Evolutionary conservation across 192 early-diverging fungal genomes (phyloP), one percentile per base, ranked within the genome.

Genomic region (Linderina pennispora): DNA sequence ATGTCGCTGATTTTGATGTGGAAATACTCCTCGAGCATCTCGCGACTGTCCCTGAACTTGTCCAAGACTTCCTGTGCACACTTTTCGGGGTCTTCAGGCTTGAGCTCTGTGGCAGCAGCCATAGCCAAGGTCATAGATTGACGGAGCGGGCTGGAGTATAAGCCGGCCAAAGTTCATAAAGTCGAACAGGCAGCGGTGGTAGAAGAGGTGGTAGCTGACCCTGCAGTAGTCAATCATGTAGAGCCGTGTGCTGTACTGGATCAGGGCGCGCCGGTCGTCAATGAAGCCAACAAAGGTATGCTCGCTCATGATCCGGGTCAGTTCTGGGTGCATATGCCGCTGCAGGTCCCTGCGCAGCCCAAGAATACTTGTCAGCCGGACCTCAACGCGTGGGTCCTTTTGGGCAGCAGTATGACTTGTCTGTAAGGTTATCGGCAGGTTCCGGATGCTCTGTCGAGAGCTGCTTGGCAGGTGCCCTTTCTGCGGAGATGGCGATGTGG

Each of bases 11-110:
- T 57, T 10, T 43, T 75, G 5, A 98, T 72, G 8, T 82, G 80
- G 59, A 93, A 98, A 58, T 96, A 97, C 46, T 97, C 92, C 11
- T 75, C 67, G 4, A 98, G 74, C 92, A 98, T 93, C 21, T 86
- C 83, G 3, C 77, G 61, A 31, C 75, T 61, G 18, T 57, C 58
- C 24, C 22, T 38, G 14, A 72, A 59, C 16, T 62, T 47, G 4
- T 19, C 31, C 11, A 36, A 25, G 15, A 65, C 56, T 10, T 65
- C 35, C 9, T 34, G 40, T 0, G 62, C 68, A 8, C 45, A 34
- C 36, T 48, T 45, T 36, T 55, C 56, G 11, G 68, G 55, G n/a
- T 51, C 50, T 11, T 45, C 44, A 13, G 23, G 28, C 32, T 47
- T 47, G 18, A 65, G 48, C 35, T 62, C 58, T 13, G 21, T 25